These are phyloP conservation scores for Erucastrum elatum DNA, from an alignment of 345 rosid species.

Conservation along the genomic window DNA sequence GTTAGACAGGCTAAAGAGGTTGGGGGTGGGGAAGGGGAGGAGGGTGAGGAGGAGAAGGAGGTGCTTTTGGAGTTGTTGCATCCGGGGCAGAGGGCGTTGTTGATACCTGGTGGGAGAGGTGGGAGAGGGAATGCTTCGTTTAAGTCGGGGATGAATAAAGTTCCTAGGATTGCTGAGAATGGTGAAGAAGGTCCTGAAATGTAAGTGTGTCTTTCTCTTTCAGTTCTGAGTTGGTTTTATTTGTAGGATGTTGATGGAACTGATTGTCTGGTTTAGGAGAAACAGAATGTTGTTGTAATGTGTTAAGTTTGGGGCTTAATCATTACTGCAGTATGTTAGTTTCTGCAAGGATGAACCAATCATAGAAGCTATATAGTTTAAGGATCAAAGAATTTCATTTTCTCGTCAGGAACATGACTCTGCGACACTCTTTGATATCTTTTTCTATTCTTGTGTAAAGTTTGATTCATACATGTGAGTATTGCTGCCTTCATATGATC, in stretches of 20 bases:
- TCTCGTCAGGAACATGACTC: constrained; percentile 2
- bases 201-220: constrained; percentile 48
- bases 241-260: constrained; percentile 3
- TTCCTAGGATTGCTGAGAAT: constrained; percentile 88
- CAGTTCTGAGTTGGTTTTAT: neutral
- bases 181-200: constrained; percentile 94
- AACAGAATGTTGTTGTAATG: neutral
- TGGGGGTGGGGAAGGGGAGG: constrained; percentile 69
- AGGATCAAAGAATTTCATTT: neutral
- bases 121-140: constrained; percentile 95
- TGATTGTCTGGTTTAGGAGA: neutral
- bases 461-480: neutral
- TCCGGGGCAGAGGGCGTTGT: constrained; percentile 77
- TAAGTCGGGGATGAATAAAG: constrained; percentile 77
- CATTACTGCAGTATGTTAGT: constrained; percentile 1
- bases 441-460: neutral
- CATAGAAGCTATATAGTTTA: neutral
- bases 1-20: constrained; percentile 73
- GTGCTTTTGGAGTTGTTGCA: constrained; percentile 78
- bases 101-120: constrained; percentile 93
- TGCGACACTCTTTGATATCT: neutral
- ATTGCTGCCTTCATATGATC: neutral
- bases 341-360: constrained; percentile 8
- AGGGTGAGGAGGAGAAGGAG: constrained; percentile 62
- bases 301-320: constrained; percentile 18